Percentiles rank a stretch among this genome's conserved stretches.
Conservation (phyloP, 1,284 basidiomycete genomes). For the Puccinia hordei region DNA sequence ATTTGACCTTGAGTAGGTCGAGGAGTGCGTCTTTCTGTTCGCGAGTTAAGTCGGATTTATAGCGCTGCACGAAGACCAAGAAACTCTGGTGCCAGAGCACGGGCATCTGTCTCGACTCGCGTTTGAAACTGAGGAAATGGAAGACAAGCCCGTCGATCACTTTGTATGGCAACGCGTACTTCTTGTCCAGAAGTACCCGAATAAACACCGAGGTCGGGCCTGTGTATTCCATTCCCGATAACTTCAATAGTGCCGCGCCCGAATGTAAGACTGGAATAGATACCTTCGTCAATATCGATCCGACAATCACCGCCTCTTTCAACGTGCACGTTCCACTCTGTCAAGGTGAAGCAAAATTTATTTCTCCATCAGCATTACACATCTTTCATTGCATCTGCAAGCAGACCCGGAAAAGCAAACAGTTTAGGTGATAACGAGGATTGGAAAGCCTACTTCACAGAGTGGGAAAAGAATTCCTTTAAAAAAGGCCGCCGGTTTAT, state of each 20-base stretch:
- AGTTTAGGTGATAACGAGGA: not conserved
- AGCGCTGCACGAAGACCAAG: constrained; percentile 90
- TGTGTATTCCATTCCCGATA: constrained; percentile 95
- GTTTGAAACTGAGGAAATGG: constrained; percentile 88
- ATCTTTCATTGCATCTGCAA: not conserved
- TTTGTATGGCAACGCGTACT: constrained; percentile 96
- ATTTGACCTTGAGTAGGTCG: constrained; percentile 83
- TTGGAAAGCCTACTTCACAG: constrained; percentile 72
- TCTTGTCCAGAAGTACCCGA: constrained; percentile 94
- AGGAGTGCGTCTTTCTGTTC: constrained; percentile 98
- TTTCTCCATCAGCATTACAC: not conserved
- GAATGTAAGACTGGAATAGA: constrained; percentile 95
- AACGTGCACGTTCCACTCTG: constrained; percentile 76
- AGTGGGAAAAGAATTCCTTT: constrained; percentile 97
- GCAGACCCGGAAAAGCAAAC: not conserved
- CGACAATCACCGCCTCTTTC: constrained; percentile 92
- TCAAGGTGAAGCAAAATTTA: not conserved
- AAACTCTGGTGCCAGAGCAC: constrained; percentile 98
- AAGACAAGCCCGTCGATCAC: constrained; percentile 96
- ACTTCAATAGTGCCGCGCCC: constrained; percentile 86
- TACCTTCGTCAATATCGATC: constrained; percentile 85
- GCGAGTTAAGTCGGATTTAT: constrained; percentile 91
- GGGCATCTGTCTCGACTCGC: constrained; percentile 69
- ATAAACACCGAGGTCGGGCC: constrained; percentile 97
- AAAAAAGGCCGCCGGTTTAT: constrained; percentile 97